Conservation (phyloP, 129 eudicot genomes). For the Solidago caesia region DNA sequence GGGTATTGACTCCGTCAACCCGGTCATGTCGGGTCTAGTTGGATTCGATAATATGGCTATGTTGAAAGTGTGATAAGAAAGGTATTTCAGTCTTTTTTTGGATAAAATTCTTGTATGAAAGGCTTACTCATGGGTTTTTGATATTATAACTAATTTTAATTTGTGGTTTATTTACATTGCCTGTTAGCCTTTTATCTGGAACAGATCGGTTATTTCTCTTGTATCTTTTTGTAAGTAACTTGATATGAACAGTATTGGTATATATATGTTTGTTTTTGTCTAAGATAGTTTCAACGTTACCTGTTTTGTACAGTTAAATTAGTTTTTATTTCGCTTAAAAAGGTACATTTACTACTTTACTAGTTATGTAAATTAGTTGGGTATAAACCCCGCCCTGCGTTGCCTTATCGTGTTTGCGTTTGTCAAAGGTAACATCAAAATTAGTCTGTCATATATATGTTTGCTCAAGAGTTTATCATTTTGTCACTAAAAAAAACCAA, state of each 20-base stretch:
- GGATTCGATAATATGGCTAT: slow-evolving; percentile 21
- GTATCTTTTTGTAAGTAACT: background rate
- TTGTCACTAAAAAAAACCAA: no score
- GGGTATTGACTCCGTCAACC: slow-evolving; percentile 95
- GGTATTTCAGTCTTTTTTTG: slow-evolving; percentile 13
- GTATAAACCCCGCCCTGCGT: no score
- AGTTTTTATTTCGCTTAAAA: no score
- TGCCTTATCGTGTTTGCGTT: no score
- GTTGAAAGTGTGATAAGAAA: slow-evolving; percentile 22
- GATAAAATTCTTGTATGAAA: slow-evolving; percentile 29
- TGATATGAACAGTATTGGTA: background rate
- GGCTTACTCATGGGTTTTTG: slow-evolving; percentile 34
- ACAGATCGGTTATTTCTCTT: background rate
- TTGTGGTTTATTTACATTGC: slow-evolving; percentile 15
- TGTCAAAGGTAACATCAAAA: no score
- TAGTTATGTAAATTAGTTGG: no score
- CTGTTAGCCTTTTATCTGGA: background rate
- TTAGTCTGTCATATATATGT: no score
- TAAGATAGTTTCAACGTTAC: no score
- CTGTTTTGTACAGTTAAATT: no score
- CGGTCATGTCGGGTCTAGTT: slow-evolving; percentile 30
- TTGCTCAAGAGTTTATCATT: no score
- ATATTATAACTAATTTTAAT: slow-evolving; percentile 21
- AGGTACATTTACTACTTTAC: no score
- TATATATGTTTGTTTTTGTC: no score